Evolutionary conservation across 2,329 filamentous ascomycete species (phyloP).

Genomic region (Paraphaeosphaeria minitans): DNA sequence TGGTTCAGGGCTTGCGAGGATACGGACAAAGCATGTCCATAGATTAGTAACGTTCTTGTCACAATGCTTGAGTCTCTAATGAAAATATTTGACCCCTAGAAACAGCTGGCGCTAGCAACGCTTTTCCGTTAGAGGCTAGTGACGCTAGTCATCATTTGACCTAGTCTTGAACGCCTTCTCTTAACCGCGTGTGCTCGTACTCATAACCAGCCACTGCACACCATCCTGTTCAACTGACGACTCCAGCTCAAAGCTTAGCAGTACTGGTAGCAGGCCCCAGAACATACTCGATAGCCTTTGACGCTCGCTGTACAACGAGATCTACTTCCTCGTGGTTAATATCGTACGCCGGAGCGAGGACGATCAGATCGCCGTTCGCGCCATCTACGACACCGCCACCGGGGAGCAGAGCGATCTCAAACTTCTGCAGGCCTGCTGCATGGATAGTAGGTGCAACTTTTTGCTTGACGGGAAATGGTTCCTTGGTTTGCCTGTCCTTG

Average conservation of each 20-base stretch:
- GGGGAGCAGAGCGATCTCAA: slow-evolving; percentile 1
- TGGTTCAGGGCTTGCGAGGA: no score
- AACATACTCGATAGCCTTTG: neutral
- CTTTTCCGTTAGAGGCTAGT: no score
- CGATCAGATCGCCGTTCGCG: slow-evolving; percentile 3
- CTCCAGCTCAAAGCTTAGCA: neutral
- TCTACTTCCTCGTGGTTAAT: slow-evolving; percentile 4
- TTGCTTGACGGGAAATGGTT: slow-evolving; percentile 49
- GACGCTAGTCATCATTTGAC: no score
- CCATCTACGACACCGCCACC: slow-evolving; percentile 10
- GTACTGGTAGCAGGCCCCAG: neutral
- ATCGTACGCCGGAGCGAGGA: slow-evolving; percentile 8
- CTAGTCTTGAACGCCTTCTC: no score
- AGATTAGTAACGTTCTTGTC: no score
- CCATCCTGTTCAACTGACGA: neutral
- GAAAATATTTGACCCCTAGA: no score
- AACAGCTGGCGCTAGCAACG: no score
- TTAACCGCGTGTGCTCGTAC: no score
- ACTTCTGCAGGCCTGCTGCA: neutral
- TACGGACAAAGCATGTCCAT: no score
- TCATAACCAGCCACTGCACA: neutral
- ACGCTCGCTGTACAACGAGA: neutral
- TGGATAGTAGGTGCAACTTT: neutral
- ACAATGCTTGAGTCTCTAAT: no score
- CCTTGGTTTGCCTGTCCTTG: slow-evolving; percentile 56